Base-by-base conservation (phyloP, 352 stramenopile species). In the Pythium biforme region DNA sequence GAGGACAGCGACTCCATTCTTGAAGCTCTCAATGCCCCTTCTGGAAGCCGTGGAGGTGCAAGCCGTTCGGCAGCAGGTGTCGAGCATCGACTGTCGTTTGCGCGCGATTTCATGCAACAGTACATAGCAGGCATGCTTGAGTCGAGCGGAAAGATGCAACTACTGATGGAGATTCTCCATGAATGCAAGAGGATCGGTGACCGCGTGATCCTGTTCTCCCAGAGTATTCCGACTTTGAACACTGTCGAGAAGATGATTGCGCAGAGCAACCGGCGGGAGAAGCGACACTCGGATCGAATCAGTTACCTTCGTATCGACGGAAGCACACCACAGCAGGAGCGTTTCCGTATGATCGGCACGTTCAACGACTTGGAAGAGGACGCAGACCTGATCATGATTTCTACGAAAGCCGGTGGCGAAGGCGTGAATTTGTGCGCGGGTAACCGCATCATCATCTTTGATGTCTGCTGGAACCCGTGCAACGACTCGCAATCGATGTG, bases 401-500 rank as follows among this genome's bases (percentile, higher is more conserved):
- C 84, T 14, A 95, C 88, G 0, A 94, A 94, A 66, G 88, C 88
- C 41, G 88, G 88, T 5, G 88, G 88, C 23, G 88, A 94, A 73
- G 86, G 86, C 22, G 89, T 97, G 19, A 97, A 97, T 62, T 59
- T 97, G 58, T 92, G 85, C 33, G 88, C 82, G 3, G 90, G 87
- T 33, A 96, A 96, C 54, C 85, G 90, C 40, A 90, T 97, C 45
- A 82, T 97, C 26, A 95, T 97, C 23, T 97, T 96, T 49, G 90
- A 97, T 51, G 87, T 95, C 2, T 97, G 89, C 50, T 97, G 90
- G 90, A 97, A 97, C 46, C 90, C 90, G 22, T 96, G 88, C 68
- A 92, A 95, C 23, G 90, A 97, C 50, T 87, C 89, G 0, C 85
- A 98, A 73, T 95, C 89, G 4, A 98, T 97, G 90, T 97, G 90